Evolutionary conservation across 2,329 filamentous ascomycete genomes (phyloP).

Genomic region (Alternaria triticina): DNA sequence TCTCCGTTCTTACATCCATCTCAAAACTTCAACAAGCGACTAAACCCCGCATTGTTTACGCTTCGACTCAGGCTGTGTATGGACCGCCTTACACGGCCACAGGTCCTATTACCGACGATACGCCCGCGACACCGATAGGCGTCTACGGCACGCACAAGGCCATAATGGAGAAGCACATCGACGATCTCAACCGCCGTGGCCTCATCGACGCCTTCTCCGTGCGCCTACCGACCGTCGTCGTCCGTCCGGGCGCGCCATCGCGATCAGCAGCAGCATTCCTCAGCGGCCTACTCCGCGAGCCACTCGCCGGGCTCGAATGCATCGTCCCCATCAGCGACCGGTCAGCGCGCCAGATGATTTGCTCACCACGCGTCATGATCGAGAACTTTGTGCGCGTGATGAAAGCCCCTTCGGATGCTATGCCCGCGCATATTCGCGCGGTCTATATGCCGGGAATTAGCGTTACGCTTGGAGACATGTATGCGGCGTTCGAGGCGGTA

Average conservation of each 20-base stretch:
- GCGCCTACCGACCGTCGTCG: conserved; percentile 65
- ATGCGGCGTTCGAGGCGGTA: conserved; percentile 59
- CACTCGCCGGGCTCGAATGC: conserved; percentile 50
- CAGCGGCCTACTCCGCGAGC: conserved; percentile 68
- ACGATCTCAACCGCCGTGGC: conserved; percentile 64
- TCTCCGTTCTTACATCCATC: conserved; percentile 46
- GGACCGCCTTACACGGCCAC: conserved; percentile 54
- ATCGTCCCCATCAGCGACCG: conserved; percentile 53
- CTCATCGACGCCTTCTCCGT: conserved; percentile 62
- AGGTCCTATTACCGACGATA: conserved; percentile 42
- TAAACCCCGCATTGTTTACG: neutral
- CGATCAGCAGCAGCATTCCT: conserved; percentile 65
- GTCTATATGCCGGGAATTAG: conserved; percentile 57
- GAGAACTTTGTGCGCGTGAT: conserved; percentile 59
- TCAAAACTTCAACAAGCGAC: neutral
- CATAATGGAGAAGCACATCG: conserved; percentile 64
- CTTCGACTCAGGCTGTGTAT: conserved; percentile 6
- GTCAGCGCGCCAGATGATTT: conserved; percentile 61
- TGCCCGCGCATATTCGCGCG: conserved; percentile 37
- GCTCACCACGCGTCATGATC: conserved; percentile 59
- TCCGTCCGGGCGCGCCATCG: conserved; percentile 63
- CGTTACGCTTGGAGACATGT: conserved; percentile 60
- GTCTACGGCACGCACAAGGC: conserved; percentile 68
- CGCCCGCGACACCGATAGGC: conserved; percentile 59
- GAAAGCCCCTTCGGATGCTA: conserved; percentile 54